Conservation (phyloP, 2,329 filamentous ascomycete species). For the Fusarium floridanum region DNA sequence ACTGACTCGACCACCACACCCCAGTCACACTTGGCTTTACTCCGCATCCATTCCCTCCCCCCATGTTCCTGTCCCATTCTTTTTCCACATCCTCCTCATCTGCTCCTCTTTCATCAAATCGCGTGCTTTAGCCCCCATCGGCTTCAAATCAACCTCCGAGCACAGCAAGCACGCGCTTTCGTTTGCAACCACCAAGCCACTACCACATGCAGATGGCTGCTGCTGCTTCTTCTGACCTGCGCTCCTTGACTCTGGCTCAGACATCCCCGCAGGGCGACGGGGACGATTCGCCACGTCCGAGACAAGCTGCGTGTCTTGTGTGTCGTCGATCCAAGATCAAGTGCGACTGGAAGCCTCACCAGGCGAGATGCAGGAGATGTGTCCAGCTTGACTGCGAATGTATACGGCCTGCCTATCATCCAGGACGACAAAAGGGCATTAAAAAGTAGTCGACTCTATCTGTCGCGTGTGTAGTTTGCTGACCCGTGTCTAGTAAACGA, state of each 20-base stretch:
- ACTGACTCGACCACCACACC: background rate
- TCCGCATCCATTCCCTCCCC: constrained; percentile 23
- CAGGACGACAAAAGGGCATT: constrained; percentile 80
- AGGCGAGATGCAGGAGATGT: constrained; percentile 71
- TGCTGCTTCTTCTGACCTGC: constrained; percentile 25
- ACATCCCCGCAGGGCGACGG: constrained; percentile 35
- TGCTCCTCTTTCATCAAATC: constrained; percentile 6
- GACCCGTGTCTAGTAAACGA: constrained; percentile 68
- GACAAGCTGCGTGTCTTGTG: constrained; percentile 70
- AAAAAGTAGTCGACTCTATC: constrained; percentile 70
- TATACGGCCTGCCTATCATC: constrained; percentile 78
- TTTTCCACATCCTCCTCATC: constrained; percentile 13
- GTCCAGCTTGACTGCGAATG: constrained; percentile 70
- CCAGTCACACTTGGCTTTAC: constrained; percentile 1
- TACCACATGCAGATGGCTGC: constrained; percentile 18
- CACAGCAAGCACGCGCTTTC: too few relatives aligned
- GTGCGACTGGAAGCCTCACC: constrained; percentile 68
- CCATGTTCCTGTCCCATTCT: background rate
- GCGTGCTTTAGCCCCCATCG: constrained; percentile 25
- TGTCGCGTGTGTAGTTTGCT: background rate
- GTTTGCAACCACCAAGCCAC: background rate
- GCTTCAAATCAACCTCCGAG: constrained; percentile 35
- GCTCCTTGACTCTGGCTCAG: constrained; percentile 24
- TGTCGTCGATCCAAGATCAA: constrained; percentile 78
- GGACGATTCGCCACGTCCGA: constrained; percentile 47